These are phyloP conservation scores for Verticillium albo-atrum DNA, from an alignment of 2,329 filamentous ascomycete species.

Conservation along the genomic window DNA sequence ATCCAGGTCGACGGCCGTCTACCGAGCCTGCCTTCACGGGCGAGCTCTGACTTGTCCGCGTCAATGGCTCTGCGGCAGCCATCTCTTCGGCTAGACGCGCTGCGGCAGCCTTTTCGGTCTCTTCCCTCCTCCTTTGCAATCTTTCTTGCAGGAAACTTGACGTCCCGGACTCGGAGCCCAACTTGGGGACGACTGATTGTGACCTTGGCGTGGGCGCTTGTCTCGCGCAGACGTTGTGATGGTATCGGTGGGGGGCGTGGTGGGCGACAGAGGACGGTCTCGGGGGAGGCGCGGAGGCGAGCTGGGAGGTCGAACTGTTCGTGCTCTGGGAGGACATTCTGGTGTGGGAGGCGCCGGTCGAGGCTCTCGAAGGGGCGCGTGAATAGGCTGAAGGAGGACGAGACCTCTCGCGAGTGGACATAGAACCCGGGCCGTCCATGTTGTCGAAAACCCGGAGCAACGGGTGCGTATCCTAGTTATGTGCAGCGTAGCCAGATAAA, in stretches of 20 bases:
- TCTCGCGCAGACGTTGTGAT: constrained; percentile 32
- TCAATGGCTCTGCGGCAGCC: constrained; percentile 30
- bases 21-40: constrained; percentile 28
- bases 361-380: constrained; percentile 42
- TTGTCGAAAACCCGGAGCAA: neutral
- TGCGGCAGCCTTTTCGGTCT: constrained; percentile 37
- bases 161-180: constrained; percentile 20
- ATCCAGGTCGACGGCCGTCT: constrained; percentile 35
- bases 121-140: constrained; percentile 44
- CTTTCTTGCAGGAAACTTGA: constrained; percentile 53
- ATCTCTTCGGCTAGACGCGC: constrained; percentile 32
- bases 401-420: constrained; percentile 6
- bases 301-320: constrained; percentile 36
- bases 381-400: constrained; percentile 19
- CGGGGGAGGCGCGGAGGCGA: constrained; percentile 31
- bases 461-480: neutral
- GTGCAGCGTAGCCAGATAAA: neutral
- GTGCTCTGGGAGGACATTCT: constrained; percentile 32
- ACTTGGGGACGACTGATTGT: constrained; percentile 18
- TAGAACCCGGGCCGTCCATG: constrained; percentile 6
- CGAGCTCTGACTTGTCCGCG: constrained; percentile 30
- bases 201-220: constrained; percentile 28
- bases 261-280: constrained; percentile 27
- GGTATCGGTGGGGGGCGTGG: constrained; percentile 29
- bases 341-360: constrained; percentile 18